phyloP scores from a whole-genome alignment of 2,329 filamentous ascomycete species.

The Passalora sequoiae region DNA sequence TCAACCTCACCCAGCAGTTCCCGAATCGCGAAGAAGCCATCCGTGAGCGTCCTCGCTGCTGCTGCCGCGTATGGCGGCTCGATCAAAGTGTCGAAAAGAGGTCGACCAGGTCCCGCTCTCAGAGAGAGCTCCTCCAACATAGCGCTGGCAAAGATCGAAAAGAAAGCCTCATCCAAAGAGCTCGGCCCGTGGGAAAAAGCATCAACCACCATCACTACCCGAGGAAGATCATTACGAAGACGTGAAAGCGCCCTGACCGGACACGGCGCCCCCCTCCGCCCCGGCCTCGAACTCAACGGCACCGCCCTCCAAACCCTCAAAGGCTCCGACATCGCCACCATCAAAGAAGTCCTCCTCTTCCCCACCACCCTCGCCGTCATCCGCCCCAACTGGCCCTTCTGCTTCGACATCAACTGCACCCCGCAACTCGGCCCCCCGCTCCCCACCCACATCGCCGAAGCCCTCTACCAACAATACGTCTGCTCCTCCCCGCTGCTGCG shows the following conservation, averaged over 20 bases:
- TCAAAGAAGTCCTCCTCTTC: slow-evolving; percentile 18
- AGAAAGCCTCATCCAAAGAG: slow-evolving; percentile 1
- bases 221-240: neutral
- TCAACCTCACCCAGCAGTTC: slow-evolving; percentile 2
- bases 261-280: slow-evolving; percentile 10
- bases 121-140: slow-evolving; percentile 1
- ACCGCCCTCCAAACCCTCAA: slow-evolving; percentile 15
- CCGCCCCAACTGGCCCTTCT: slow-evolving; percentile 18
- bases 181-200: slow-evolving; percentile 7
- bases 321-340: slow-evolving; percentile 14
- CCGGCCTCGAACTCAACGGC: slow-evolving; percentile 18
- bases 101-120: neutral
- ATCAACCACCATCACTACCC: slow-evolving; percentile 4
- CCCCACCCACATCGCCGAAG: slow-evolving; percentile 14
- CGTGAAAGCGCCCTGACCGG: slow-evolving; percentile 3
- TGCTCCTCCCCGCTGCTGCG: slow-evolving; percentile 12
- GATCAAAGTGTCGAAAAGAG: slow-evolving; percentile 2
- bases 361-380: slow-evolving; percentile 21
- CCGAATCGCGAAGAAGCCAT: slow-evolving; percentile 3
- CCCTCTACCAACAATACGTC: slow-evolving; percentile 18
- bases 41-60: slow-evolving; percentile 3
- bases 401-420: slow-evolving; percentile 20
- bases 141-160: neutral
- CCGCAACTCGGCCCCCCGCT: slow-evolving; percentile 20
- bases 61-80: neutral